Evolutionary conservation across 2,329 filamentous ascomycete species (phyloP).

Genomic region (Microsporum ferrugineum): DNA sequence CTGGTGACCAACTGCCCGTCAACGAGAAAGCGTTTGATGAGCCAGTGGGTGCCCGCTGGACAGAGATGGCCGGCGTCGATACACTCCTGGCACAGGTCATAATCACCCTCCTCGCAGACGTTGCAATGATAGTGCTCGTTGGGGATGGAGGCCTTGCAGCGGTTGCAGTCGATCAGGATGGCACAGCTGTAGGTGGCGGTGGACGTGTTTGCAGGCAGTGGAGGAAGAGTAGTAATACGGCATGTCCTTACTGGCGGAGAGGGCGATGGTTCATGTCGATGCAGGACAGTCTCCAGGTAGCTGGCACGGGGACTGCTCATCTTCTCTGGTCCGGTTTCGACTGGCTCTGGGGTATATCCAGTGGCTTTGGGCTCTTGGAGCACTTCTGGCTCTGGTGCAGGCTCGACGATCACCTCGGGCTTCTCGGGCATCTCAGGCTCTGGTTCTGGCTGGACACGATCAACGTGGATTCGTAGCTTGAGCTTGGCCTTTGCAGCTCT

Average conservation of each 20-base stretch:
- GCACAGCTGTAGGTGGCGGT: constrained; percentile 20
- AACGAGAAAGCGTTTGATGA: constrained; percentile 79
- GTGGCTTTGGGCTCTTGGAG: neutral
- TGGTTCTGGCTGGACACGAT: constrained; percentile 27
- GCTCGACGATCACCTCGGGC: neutral
- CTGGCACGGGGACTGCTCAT: constrained; percentile 20
- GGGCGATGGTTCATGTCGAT: neutral
- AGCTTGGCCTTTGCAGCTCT: constrained; percentile 95
- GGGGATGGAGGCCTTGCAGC: constrained; percentile 66
- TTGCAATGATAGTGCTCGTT: constrained; percentile 89
- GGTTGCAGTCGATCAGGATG: constrained; percentile 90
- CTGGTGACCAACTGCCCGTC: constrained; percentile 72
- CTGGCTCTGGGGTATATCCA: constrained; percentile 1
- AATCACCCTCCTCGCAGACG: constrained; percentile 85
- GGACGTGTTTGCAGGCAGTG: constrained; percentile 18
- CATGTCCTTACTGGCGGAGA: neutral
- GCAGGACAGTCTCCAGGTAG: constrained; percentile 35
- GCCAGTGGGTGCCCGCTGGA: constrained; percentile 70
- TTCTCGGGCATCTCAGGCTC: constrained; percentile 6
- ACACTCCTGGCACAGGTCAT: constrained; percentile 77
- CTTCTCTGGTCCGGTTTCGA: constrained; percentile 14
- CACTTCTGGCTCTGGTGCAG: neutral
- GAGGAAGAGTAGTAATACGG: neutral
- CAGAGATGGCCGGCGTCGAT: constrained; percentile 67
- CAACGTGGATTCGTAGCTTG: constrained; percentile 81